Evolutionary conservation across 2,329 filamentous ascomycete genomes (phyloP), one percentile per base, ranked within the genome.

Genomic region (Cryphonectria japonica): DNA sequence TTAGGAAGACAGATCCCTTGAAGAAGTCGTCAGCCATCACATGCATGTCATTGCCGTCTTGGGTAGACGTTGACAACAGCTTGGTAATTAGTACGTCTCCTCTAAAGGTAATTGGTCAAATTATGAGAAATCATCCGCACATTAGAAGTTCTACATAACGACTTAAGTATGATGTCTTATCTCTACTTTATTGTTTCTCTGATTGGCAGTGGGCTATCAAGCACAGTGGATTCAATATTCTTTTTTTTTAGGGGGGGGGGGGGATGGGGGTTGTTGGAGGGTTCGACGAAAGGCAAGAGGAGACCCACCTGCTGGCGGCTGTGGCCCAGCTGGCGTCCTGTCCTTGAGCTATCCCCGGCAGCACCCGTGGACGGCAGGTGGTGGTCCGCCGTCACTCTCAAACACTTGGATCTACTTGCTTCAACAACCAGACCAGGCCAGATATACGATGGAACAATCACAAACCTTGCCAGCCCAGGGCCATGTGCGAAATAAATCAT

Each of bases 401-500:
- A 14, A 22, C 26, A 39, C 37, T 6, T 29, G 46, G 26, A 19
- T 26, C 13, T 29, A 62, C 32, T 39, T 4, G 11, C 19, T 16
- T 26, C 61, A 64, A 64, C 61, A 22, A 39, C 43, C 32, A 57
- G 52, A 46, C 32, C 57, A 57, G 52, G 39, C 32, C 57, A 26
- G 50, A 32, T 39, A 41, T 32, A 29, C 19, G 22, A 77, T 77
- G 76, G 72, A 75, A 46, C 67, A 70, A 37, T 52, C 72, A 66
- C 73, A 71, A 32, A 66, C 39, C 37, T 37, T 67, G 13, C 69
- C 72, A 19, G 59, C 62, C 32, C 72, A 71, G 22, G 80, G 78
- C 29, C 81, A 83, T 68, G 75, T 76, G 22, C 75, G 79, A 29
- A 83, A 82, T 37, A 82, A 82, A 62, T 82, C 82, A 0, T 74